phyloP scores from a whole-genome alignment of 352 stramenopile genomes.

The Phytophthora sansomeana region DNA sequence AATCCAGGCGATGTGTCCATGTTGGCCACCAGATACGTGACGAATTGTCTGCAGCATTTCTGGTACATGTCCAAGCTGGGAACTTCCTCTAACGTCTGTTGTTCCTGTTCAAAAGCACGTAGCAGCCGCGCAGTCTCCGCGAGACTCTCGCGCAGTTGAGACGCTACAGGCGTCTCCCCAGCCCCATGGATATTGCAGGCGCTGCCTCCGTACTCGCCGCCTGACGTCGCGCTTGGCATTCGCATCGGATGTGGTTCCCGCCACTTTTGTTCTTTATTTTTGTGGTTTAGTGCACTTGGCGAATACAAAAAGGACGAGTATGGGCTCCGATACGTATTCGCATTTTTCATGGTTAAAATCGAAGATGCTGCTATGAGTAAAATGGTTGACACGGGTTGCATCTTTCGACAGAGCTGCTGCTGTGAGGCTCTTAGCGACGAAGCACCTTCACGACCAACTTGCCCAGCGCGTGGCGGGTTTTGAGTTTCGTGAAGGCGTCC shows the following conservation, averaged over 20 bases:
- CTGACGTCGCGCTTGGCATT: constrained; percentile 1
- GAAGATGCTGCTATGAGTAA: too few species aligned
- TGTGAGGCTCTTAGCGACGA: too few species aligned
- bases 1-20: constrained; percentile 68
- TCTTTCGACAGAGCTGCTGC: too few species aligned
- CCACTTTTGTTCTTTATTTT: background rate
- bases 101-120: constrained; percentile 18
- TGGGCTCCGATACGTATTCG: too few species aligned
- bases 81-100: constrained; percentile 6
- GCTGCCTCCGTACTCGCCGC: background rate
- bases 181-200: background rate
- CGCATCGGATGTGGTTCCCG: background rate
- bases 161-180: background rate
- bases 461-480: constrained; percentile 56
- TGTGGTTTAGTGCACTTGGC: background rate
- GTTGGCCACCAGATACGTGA: constrained; percentile 56
- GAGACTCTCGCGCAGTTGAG: constrained; percentile 23
- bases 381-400: too few species aligned
- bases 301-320: background rate
- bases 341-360: too few species aligned
- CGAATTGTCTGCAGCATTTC: constrained; percentile 56
- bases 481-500: constrained; percentile 54
- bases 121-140: constrained; percentile 24
- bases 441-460: constrained; percentile 52
- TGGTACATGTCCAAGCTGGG: constrained; percentile 47